Evolutionary conservation across 805 yeast genomes (phyloP), one percentile per base, ranked within the genome.

Genomic region (Schwanniomyces polymorphus): DNA sequence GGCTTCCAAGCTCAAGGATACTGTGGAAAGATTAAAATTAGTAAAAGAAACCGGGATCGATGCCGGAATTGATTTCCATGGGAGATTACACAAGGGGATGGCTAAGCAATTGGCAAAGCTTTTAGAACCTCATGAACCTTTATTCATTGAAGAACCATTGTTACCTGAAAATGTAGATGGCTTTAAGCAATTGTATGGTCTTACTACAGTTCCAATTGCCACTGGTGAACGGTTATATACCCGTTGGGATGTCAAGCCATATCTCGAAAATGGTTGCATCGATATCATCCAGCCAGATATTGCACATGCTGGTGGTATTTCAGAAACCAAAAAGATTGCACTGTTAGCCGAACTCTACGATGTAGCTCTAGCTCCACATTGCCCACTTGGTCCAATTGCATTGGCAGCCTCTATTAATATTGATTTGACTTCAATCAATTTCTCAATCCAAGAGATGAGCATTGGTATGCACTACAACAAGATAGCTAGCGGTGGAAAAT

Each of bases 381-480:
- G 41, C 17, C 41, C 41, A 3, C 41, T 38, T 6, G 41, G 41
- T 38, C 41, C 41, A n/a, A 38, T 38, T 38, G 41, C 41, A 38
- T 38, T 38, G 8, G 41, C 41, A 7, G 41, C 41, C 41, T 38
- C 41, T 17, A 27, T 38, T 38, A 27, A 38, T 7, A 38, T 38
- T 38, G 41, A 38, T 38, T 38, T 38, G 41, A 38, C 41, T 38
- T 38, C 41, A 21, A 38, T 38, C 41, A 38, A 38, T 23, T 38
- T 38, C 27, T 38, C 41, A 23, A 38, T 38, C 27, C 41, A 38
- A 23, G 41, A 38, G 27, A 38, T 38, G 41, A 38, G 41, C 17
- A 38, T 38, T 38, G 41, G 41, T 38, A 38, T 38, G 41, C 41
- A 38, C 41, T 38, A 38, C 41, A 38, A 38, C 41, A 38, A 38